A percentile compares a stretch with the other conserved stretches of the same genome.
Conservation (phyloP, 1,139 yeast species). For the Nakaseomyces glabratus region DNA sequence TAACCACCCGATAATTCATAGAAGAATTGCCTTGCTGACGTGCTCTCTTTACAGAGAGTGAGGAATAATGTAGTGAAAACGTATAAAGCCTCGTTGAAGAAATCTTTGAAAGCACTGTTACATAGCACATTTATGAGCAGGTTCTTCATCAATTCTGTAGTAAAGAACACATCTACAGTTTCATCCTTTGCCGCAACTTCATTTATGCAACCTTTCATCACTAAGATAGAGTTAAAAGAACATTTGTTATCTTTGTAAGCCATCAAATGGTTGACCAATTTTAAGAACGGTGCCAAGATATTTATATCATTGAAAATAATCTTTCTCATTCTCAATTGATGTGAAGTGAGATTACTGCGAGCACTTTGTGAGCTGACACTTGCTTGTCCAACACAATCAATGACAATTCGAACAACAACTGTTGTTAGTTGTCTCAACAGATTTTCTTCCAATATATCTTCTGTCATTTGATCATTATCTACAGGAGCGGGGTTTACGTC, state of each 20-base stretch:
- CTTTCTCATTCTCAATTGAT: constrained; percentile 56
- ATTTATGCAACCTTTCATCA: constrained; percentile 55
- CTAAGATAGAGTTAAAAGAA: constrained; percentile 78
- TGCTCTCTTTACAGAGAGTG: constrained; percentile 50
- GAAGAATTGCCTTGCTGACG: constrained; percentile 34
- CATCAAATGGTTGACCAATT: constrained; percentile 66
- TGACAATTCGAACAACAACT: constrained; percentile 78
- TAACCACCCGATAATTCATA: constrained; percentile 35
- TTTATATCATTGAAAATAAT: constrained; percentile 56
- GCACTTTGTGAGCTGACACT: constrained; percentile 26
- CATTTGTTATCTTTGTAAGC: constrained; percentile 84
- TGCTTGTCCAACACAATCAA: constrained; percentile 78
- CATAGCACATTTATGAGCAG: constrained; percentile 52
- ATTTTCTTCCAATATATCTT: constrained; percentile 97
- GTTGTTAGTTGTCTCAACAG: constrained; percentile 87
- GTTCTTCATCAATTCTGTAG: constrained; percentile 41
- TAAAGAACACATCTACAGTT: constrained; percentile 70
- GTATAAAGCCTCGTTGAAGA: constrained; percentile 84
- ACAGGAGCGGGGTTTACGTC: constrained; percentile 28
- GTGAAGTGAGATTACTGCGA: constrained; percentile 35
- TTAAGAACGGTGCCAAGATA: constrained; percentile 71
- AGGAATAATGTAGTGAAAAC: constrained; percentile 76
- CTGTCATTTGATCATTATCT: constrained; percentile 80
- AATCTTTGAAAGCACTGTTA: constrained; percentile 75
- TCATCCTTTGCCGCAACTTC: constrained; percentile 62